These are phyloP conservation scores for Pseudonitzschia multiseries DNA, from an alignment of 108 stramenopile species.

Conservation along the genomic window DNA sequence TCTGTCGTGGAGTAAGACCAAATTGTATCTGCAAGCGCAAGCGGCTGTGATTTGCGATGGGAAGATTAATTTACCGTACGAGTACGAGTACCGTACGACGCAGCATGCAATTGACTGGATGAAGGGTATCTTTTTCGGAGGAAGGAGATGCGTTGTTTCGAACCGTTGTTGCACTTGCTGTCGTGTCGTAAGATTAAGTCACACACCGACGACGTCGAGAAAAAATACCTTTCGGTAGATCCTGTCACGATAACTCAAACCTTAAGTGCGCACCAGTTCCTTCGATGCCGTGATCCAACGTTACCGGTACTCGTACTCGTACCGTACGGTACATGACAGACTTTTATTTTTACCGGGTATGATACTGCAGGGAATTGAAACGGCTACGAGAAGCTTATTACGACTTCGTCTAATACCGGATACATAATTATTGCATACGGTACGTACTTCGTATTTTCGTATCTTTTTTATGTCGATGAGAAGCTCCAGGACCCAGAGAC, in stretches of 20 bases:
- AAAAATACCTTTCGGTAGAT: background rate
- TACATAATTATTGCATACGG: too few relatives aligned
- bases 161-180: background rate
- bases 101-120: too few relatives aligned
- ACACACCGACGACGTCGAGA: too few relatives aligned
- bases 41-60: background rate
- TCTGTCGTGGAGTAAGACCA: background rate
- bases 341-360: too few relatives aligned
- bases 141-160: background rate
- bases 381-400: background rate
- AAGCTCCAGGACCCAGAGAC: background rate
- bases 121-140: background rate
- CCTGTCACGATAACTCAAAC: background rate
- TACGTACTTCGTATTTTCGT: too few relatives aligned
- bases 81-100: too few relatives aligned
- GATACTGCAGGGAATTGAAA: too few relatives aligned
- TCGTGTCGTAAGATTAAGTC: background rate
- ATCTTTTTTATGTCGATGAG: background rate
- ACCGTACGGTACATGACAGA: too few relatives aligned
- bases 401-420: too few relatives aligned
- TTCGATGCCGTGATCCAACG: background rate
- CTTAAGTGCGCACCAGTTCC: background rate
- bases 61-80: too few relatives aligned
- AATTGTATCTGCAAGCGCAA: background rate
- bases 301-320: too few relatives aligned